These are phyloP conservation scores for Chaetomium sp. DNA, from an alignment of 2,329 filamentous ascomycete species.

Conservation along the genomic window DNA sequence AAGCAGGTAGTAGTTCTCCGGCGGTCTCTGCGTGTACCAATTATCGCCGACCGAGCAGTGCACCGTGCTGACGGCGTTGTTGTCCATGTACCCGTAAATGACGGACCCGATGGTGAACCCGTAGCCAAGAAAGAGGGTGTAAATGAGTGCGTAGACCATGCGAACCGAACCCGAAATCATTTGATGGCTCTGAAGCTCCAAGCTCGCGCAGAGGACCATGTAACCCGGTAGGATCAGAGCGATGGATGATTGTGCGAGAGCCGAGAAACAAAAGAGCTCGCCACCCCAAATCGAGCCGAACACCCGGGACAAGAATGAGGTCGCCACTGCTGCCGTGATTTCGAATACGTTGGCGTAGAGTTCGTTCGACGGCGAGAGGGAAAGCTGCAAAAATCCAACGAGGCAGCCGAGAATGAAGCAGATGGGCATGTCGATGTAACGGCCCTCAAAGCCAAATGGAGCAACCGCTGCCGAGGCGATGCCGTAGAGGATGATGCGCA, in stretches of 20 bases:
- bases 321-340: constrained; percentile 58
- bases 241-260: constrained; percentile 72
- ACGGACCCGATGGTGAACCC: constrained; percentile 69
- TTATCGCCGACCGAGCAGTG: constrained; percentile 42
- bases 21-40: constrained; percentile 43
- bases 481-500: constrained; percentile 69
- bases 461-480: constrained; percentile 75
- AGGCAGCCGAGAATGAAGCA: constrained; percentile 75
- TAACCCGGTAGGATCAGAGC: constrained; percentile 74
- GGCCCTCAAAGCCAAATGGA: constrained; percentile 77
- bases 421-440: constrained; percentile 76
- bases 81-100: constrained; percentile 64
- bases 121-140: constrained; percentile 71
- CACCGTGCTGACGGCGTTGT: constrained; percentile 52
- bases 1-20: constrained; percentile 53
- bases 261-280: constrained; percentile 69
- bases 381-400: constrained; percentile 72
- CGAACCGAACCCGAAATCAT: constrained; percentile 72
- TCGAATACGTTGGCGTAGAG: constrained; percentile 58
- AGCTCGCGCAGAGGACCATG: constrained; percentile 59
- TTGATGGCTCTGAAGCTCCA: constrained; percentile 70
- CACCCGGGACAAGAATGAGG: constrained; percentile 68
- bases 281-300: constrained; percentile 66
- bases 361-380: constrained; percentile 69
- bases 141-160: constrained; percentile 74